Base-by-base conservation (phyloP, 2,329 filamentous ascomycete genomes). In the Sporothrix protearum region DNA sequence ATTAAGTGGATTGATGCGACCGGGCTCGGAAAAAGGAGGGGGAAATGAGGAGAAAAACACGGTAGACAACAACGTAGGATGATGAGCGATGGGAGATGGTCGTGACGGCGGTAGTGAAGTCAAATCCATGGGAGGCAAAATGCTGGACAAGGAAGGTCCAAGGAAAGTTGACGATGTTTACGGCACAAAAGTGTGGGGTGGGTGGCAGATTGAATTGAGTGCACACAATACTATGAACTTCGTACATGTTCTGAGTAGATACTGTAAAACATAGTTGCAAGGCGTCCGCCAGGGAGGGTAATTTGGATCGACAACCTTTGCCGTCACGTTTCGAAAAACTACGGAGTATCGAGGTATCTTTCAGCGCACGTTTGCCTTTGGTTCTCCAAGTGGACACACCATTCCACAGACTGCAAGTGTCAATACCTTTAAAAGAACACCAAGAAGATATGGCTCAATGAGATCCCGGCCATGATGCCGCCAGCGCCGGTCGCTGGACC, bases 271-370 rank as follows among this genome's bases (percentile, higher is more conserved):
- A n/a, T n/a, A n/a, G n/a, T n/a, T n/a, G n/a, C n/a, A n/a, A n/a
- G 22, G 5, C 33, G 59, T 16, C 59, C n/a, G 22, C 19, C 7
- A 61, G 36, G 22, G 61, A 33, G 42, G 42, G 42, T 67, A 67
- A 67, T 67, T 67, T 67, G 63, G 63, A 67, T 67, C 63, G 63
- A 67, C 63, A 49, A 47, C 16, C 16, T 30, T 25, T 30, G 0
- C 28, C 25, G 63, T 19, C 63, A 16, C 39, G 25, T 49, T 33
- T 49, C 28, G 25, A 49, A 67, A 12, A n/a, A n/a, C n/a, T n/a
- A n/a, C n/a, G n/a, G n/a, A n/a, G n/a, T n/a, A n/a, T n/a, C 25
- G 14, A 64, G 30, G 39, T 19, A 47, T 28, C 61, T 30, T 45
- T 64, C 7, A 39, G 57, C 12, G 19, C 57, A 59, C 3, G 14